These are phyloP conservation scores for Oryza brachyantha DNA, from an alignment of 176 grass and related monocot species.

Conservation along the genomic window DNA sequence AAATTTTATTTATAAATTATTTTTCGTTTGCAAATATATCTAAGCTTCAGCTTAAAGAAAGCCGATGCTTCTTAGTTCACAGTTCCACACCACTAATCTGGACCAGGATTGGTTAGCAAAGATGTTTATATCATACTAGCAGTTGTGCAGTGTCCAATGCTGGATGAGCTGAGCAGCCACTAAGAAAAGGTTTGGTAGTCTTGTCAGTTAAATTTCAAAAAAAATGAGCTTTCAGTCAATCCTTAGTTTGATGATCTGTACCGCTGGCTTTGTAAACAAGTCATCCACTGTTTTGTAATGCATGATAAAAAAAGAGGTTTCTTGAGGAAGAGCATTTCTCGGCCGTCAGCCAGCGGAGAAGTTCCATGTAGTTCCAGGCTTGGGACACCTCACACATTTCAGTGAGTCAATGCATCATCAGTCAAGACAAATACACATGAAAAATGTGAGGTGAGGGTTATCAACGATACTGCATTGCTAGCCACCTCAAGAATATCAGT, in stretches of 20 bases:
- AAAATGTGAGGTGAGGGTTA: not conserved
- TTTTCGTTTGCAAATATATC: too few species aligned
- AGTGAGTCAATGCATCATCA: not conserved
- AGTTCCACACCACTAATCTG: not conserved
- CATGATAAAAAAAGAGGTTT: not conserved
- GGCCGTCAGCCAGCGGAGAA: not conserved
- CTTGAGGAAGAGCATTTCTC: not conserved
- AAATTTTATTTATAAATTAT: too few species aligned
- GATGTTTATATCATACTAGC: too few species aligned
- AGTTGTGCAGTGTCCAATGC: too few species aligned
- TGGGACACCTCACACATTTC: not conserved
- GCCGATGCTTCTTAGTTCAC: not conserved
- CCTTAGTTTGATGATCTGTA: not conserved
- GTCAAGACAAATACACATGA: not conserved
- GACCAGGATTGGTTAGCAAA: too few species aligned
- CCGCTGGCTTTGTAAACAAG: not conserved
- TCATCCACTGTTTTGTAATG: not conserved
- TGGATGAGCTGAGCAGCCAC: too few species aligned
- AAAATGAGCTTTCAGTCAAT: too few species aligned
- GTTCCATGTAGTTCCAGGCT: not conserved
- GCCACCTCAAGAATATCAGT: not conserved
- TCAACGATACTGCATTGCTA: not conserved
- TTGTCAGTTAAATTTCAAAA: not conserved
- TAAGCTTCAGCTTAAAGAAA: slow-evolving; percentile 8
- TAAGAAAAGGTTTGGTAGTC: too few species aligned